Percentiles rank a stretch among this genome's conserved stretches.
These are phyloP conservation scores for Hippophae rhamnoides DNA, from an alignment of 306 rosid genomes.

Conservation along the genomic window DNA sequence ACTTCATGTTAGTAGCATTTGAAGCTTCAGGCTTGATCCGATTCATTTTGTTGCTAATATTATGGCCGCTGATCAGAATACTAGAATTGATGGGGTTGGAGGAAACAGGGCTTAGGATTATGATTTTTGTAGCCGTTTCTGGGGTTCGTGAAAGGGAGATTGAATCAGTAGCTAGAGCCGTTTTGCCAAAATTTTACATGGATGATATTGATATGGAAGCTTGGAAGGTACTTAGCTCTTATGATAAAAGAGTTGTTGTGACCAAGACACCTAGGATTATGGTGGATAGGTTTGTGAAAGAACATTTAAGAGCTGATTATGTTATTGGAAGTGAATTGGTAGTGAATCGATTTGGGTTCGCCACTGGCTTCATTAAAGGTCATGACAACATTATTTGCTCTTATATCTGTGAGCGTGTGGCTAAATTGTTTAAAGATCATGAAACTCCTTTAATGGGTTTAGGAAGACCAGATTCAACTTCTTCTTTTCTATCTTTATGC, in stretches of 20 bases:
- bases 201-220: constrained; percentile 59
- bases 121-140: constrained; percentile 46
- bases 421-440: constrained; percentile 22
- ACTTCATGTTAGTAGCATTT: constrained; percentile 78
- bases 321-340: constrained; percentile 51
- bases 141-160: constrained; percentile 53
- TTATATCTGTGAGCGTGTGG: constrained; percentile 21
- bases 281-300: constrained; percentile 76
- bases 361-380: constrained; percentile 49
- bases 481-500: constrained; percentile 33
- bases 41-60: constrained; percentile 38
- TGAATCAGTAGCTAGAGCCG: constrained; percentile 68
- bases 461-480: constrained; percentile 24
- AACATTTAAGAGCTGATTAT: constrained; percentile 65
- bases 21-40: constrained; percentile 81
- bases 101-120: constrained; percentile 34
- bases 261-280: constrained; percentile 60
- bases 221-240: constrained; percentile 47
- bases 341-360: constrained; percentile 48
- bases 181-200: constrained; percentile 74
- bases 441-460: constrained; percentile 36
- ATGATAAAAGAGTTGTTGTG: constrained; percentile 41
- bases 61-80: constrained; percentile 54
- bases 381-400: constrained; percentile 1
- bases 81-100: constrained; percentile 29